phyloP scores from a whole-genome alignment of 345 rosid species.

The Trapa incisa region DNA sequence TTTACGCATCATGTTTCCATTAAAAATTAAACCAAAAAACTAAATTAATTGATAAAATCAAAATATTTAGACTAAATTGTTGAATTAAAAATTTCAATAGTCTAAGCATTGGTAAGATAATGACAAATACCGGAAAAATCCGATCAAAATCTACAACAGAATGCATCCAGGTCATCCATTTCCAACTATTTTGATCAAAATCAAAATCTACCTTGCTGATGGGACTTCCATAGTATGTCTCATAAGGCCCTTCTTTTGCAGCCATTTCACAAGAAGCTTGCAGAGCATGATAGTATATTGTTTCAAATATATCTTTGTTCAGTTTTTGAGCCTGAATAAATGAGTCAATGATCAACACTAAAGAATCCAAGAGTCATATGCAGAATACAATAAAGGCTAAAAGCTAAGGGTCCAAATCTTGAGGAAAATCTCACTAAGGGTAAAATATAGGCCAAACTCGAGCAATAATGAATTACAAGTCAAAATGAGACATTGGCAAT shows the following conservation, averaged over 20 bases:
- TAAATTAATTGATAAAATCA: no score
- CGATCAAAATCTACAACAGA: not conserved
- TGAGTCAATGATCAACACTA: no score
- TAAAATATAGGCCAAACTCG: not conserved
- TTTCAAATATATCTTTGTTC: conserved; percentile 84
- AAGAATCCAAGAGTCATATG: conserved; percentile 4
- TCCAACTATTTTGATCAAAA: not conserved
- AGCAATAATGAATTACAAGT: not conserved
- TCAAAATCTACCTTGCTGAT: conserved; percentile 67
- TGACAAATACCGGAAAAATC: no score
- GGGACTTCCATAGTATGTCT: conserved; percentile 72
- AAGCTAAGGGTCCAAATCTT: no score
- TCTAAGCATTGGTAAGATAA: no score
- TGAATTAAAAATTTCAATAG: no score
- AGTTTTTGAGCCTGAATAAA: conserved; percentile 60
- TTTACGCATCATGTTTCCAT: no score
- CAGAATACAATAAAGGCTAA: not conserved
- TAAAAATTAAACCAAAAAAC: no score
- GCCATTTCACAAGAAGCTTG: conserved; percentile 67
- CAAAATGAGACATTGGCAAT: no score
- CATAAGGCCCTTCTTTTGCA: conserved; percentile 59
- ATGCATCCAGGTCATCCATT: not conserved
- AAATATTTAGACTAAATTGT: no score
- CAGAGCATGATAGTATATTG: conserved; percentile 77
- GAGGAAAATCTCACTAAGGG: no score